phyloP scores from a whole-genome alignment of 2,329 filamentous ascomycete species.

The Epicoccum sorghinum region DNA sequence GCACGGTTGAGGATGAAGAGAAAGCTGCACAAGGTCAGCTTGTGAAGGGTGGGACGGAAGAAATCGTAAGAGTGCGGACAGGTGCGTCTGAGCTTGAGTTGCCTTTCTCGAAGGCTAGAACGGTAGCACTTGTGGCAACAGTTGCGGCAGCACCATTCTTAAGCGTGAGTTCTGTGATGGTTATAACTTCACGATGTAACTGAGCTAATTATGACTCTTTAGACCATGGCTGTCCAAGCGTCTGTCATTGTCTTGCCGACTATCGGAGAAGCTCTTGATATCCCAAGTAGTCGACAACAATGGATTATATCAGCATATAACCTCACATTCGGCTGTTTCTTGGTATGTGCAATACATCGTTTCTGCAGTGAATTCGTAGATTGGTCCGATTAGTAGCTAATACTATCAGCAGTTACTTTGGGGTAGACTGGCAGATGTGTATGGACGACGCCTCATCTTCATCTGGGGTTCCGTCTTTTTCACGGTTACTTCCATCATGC shows the following conservation, averaged over 20 bases:
- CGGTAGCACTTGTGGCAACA: slow-evolving; percentile 37
- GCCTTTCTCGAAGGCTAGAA: slow-evolving; percentile 41
- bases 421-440: slow-evolving; percentile 71
- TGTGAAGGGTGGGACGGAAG: slow-evolving; percentile 13
- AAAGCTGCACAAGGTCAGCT: neutral
- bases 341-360: slow-evolving; percentile 39
- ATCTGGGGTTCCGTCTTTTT: slow-evolving; percentile 69
- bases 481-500: slow-evolving; percentile 62
- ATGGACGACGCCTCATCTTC: slow-evolving; percentile 70
- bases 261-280: slow-evolving; percentile 62
- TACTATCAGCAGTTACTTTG: slow-evolving; percentile 58
- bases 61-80: slow-evolving; percentile 12
- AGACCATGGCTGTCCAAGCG: slow-evolving; percentile 64
- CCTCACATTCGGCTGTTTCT: slow-evolving; percentile 70
- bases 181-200: neutral
- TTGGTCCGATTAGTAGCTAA: neutral
- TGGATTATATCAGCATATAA: slow-evolving; percentile 72
- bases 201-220: neutral
- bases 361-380: neutral
- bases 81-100: slow-evolving; percentile 15
- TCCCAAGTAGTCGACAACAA: slow-evolving; percentile 65
- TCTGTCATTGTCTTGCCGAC: slow-evolving; percentile 68
- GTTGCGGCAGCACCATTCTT: slow-evolving; percentile 39
- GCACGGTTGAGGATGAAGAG: slow-evolving; percentile 4
- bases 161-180: slow-evolving; percentile 31